These are phyloP conservation scores for Ricinus communis DNA, from an alignment of 345 rosid genomes.

Conservation along the genomic window DNA sequence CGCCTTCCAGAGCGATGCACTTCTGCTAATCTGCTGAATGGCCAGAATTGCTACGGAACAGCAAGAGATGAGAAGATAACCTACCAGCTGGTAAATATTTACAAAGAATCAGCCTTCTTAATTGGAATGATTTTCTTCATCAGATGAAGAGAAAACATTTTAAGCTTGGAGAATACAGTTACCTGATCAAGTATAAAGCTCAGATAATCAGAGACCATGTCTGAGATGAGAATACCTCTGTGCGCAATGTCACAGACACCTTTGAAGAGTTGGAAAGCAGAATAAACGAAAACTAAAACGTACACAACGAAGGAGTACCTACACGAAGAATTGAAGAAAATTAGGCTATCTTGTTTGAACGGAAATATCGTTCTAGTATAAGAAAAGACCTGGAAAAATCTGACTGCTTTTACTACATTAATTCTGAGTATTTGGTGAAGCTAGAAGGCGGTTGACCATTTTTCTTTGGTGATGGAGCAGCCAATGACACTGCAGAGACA, in stretches of 20 bases:
- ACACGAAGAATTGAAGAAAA: conserved; percentile 10
- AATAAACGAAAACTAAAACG: conserved; percentile 47
- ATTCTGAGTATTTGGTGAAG: conserved; percentile 52
- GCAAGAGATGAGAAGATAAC: conserved; percentile 67
- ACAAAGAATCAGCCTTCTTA: conserved; percentile 13
- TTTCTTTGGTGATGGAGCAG: conserved; percentile 35
- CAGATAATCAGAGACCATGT: conserved; percentile 55
- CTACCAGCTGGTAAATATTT: conserved; percentile 38
- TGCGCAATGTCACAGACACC: conserved; percentile 64
- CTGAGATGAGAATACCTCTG: conserved; percentile 64
- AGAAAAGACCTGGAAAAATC: conserved; percentile 4
- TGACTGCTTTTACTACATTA: conserved; percentile 37
- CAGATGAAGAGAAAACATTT: background rate
- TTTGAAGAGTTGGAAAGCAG: conserved; percentile 68
- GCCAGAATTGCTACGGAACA: conserved; percentile 51
- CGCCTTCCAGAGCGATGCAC: conserved; percentile 40
- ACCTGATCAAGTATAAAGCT: conserved; percentile 77
- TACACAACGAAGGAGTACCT: conserved; percentile 67
- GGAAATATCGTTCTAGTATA: background rate
- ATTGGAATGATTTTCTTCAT: background rate
- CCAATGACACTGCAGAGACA: conserved; percentile 59
- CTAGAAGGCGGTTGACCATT: conserved; percentile 31
- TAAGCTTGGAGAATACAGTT: background rate
- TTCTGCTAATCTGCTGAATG: conserved; percentile 31
- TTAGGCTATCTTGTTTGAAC: background rate